Evolutionary conservation across 768 basidiomycete genomes (phyloP).

Genomic region (Mrakia blollopis): DNA sequence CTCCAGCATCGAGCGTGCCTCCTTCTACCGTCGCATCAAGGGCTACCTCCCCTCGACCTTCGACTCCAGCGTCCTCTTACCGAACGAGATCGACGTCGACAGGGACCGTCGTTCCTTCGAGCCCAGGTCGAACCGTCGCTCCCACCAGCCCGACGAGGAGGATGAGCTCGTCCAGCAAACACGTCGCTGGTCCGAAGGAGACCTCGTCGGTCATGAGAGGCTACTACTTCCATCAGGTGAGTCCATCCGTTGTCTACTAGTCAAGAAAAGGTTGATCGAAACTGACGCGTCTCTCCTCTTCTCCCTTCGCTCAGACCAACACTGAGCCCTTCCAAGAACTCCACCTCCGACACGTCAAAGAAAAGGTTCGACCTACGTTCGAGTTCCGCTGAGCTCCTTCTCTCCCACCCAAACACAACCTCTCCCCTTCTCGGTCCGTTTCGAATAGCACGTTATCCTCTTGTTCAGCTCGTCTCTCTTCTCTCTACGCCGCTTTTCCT

Average conservation of each 20-base stretch:
- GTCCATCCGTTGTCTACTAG: neutral
- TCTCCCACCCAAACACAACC: too few relatives aligned
- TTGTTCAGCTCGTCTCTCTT: neutral
- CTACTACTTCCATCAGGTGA: neutral
- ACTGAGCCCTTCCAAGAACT: neutral
- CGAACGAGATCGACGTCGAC: neutral
- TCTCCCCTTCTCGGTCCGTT: neutral
- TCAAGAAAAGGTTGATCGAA: neutral
- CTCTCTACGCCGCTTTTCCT: neutral
- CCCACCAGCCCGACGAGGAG: neutral
- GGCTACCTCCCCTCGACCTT: conserved; percentile 41
- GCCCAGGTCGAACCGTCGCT: neutral
- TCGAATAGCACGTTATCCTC: too few relatives aligned
- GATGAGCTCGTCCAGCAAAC: neutral
- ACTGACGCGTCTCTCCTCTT: neutral
- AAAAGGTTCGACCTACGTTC: neutral
- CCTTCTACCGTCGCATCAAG: conserved; percentile 40
- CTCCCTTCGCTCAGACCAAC: neutral
- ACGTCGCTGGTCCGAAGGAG: neutral
- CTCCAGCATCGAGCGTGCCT: conserved; percentile 46
- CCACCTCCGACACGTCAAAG: neutral
- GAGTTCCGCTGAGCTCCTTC: neutral
- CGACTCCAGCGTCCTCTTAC: neutral
- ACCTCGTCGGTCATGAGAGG: neutral
- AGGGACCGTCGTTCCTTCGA: neutral